Evolutionary conservation across 1,284 basidiomycete species (phyloP).

Genomic region (Melampsora abietis-canadensis): DNA sequence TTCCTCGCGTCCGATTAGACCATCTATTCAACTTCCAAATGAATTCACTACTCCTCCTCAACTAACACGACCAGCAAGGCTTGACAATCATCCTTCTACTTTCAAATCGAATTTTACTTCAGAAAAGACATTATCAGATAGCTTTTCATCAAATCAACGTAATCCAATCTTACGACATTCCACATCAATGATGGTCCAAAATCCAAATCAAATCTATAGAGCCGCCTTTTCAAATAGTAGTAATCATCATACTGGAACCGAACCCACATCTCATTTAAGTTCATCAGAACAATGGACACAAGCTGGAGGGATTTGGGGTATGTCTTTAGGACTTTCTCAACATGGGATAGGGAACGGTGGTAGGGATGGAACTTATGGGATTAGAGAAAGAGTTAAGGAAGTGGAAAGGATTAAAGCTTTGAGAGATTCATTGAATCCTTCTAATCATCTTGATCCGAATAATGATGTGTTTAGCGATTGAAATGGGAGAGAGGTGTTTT

Average conservation of each 20-base stretch:
- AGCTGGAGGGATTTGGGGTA: constrained; percentile 17
- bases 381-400: constrained; percentile 25
- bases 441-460: background rate
- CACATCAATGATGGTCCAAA: background rate
- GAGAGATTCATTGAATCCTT: background rate
- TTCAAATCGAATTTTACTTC: background rate
- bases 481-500: too few relatives aligned
- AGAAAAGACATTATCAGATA: background rate
- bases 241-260: background rate
- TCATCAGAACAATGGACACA: background rate
- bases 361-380: constrained; percentile 8
- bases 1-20: background rate
- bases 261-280: background rate
- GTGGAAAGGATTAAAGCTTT: constrained; percentile 15
- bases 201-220: constrained; percentile 1
- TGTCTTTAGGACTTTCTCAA: constrained; percentile 14
- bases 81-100: background rate
- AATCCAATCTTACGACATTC: constrained; percentile 2
- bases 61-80: background rate
- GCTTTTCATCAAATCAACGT: background rate
- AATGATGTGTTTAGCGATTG: background rate
- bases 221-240: constrained; percentile 1
- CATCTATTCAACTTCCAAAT: background rate
- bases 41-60: background rate
- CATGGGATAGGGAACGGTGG: background rate